Evolutionary conservation across 2,329 filamentous ascomycete genomes (phyloP).

Genomic region (Geoglossum cookeanum): DNA sequence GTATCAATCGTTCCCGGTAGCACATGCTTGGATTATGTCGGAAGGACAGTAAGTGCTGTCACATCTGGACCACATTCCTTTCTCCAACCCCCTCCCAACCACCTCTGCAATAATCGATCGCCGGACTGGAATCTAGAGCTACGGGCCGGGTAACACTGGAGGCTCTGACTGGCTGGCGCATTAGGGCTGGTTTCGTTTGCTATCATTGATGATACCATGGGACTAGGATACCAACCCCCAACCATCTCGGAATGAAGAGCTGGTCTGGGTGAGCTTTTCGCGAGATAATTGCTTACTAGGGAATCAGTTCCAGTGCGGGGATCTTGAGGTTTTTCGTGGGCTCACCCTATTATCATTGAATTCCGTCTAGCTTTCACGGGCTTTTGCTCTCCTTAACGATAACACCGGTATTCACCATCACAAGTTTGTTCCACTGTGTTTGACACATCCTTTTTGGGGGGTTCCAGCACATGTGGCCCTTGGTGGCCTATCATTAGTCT

Average conservation of each 20-base stretch:
- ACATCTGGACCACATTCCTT: not conserved
- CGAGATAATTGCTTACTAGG: not conserved
- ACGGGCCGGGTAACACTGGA: not conserved
- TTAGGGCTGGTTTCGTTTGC: not conserved
- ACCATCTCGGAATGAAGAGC: not conserved
- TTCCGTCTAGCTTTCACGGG: not conserved
- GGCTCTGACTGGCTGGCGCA: not conserved
- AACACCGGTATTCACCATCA: not conserved
- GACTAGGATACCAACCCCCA: not conserved
- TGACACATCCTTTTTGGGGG: not conserved
- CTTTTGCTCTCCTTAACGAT: not conserved
- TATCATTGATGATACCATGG: not conserved
- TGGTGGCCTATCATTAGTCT: not conserved
- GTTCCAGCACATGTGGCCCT: not conserved
- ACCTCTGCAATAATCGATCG: not conserved
- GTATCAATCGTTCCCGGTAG: too few relatives aligned
- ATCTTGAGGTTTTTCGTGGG: not conserved
- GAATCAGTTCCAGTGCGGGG: not conserved
- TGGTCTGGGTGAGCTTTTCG: not conserved
- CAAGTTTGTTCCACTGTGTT: not conserved
- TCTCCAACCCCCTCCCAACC: not conserved
- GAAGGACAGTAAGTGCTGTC: too few relatives aligned
- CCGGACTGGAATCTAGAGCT: not conserved
- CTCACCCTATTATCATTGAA: not conserved
- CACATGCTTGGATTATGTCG: too few relatives aligned